Evolutionary conservation across 2,329 filamentous ascomycete species (phyloP).

Genomic region (Xylariaceae sp.): DNA sequence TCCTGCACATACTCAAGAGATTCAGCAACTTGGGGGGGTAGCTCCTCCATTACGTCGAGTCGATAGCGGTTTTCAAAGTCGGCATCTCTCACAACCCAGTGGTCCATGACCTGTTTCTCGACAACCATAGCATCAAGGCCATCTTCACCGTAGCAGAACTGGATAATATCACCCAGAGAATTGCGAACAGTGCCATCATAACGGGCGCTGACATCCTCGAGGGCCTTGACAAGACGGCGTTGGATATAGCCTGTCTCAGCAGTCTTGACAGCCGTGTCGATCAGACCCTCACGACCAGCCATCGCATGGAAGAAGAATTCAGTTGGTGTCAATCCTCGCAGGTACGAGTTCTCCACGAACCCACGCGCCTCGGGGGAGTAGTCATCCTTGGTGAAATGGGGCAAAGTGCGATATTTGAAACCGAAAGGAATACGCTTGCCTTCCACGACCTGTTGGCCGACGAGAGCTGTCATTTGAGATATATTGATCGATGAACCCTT

Average conservation of each 20-base stretch:
- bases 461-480: constrained; percentile 97
- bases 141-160: constrained; percentile 97
- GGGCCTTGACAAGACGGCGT: constrained; percentile 93
- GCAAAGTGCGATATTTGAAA: constrained; percentile 95
- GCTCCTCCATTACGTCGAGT: constrained; percentile 77
- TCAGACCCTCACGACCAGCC: constrained; percentile 99
- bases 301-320: constrained; percentile 99
- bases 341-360: constrained; percentile 98
- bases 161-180: constrained; percentile 91
- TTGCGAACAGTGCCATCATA: constrained; percentile 98
- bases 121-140: constrained; percentile 91
- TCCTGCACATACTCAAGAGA: constrained; percentile 84
- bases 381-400: constrained; percentile 98
- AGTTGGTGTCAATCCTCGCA: constrained; percentile 88
- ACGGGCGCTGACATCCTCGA: constrained; percentile 96
- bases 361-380: constrained; percentile 96
- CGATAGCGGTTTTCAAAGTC: constrained; percentile 80
- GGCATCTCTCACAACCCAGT: constrained; percentile 74
- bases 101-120: constrained; percentile 87
- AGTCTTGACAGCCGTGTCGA: constrained; percentile 99
- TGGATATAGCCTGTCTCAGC: constrained; percentile 99
- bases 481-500: constrained; percentile 99
- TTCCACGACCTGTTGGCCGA: constrained; percentile 97
- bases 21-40: constrained; percentile 59
- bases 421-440: constrained; percentile 98